Percentiles rank a stretch among this genome's conserved stretches.
Conservation (phyloP, 441 rosid species). For the Gossypium gossypioides region DNA sequence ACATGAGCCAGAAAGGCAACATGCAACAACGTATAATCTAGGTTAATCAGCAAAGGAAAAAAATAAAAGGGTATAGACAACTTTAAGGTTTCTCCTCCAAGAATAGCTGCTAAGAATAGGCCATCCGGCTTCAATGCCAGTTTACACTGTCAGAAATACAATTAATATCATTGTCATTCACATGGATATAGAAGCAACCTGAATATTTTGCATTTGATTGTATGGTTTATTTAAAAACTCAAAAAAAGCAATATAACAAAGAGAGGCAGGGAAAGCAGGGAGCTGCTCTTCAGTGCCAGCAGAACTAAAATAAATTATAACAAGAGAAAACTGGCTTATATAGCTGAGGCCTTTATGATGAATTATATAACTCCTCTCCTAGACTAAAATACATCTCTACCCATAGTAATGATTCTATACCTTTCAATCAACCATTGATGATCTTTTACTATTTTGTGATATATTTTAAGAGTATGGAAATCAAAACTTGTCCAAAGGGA, state of each 20-base stretch:
- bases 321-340: not conserved
- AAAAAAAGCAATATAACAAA: not conserved
- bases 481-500: not conserved
- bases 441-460: not conserved
- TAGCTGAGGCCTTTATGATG: not conserved
- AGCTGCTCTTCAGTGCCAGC: not conserved
- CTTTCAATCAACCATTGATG: not conserved
- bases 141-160: conserved; percentile 58
- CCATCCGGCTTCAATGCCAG: conserved; percentile 98
- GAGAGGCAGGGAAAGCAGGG: not conserved
- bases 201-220: not conserved
- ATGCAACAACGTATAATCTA: not conserved
- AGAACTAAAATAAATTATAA: not conserved
- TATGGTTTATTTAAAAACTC: not conserved
- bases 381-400: not conserved
- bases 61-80: conserved; percentile 23
- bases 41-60: conserved; percentile 4
- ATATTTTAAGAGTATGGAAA: not conserved
- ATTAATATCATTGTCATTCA: conserved; percentile 23
- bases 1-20: conserved; percentile 3
- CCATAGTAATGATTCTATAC: not conserved
- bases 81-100: conserved; percentile 98
- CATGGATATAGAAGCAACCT: conserved; percentile 6
- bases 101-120: conserved; percentile 91
- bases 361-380: not conserved